A percentile compares a stretch with the other conserved stretches of the same genome.
Conservation (phyloP, 1,139 yeast species). For the Tardiomyces depauwii region DNA sequence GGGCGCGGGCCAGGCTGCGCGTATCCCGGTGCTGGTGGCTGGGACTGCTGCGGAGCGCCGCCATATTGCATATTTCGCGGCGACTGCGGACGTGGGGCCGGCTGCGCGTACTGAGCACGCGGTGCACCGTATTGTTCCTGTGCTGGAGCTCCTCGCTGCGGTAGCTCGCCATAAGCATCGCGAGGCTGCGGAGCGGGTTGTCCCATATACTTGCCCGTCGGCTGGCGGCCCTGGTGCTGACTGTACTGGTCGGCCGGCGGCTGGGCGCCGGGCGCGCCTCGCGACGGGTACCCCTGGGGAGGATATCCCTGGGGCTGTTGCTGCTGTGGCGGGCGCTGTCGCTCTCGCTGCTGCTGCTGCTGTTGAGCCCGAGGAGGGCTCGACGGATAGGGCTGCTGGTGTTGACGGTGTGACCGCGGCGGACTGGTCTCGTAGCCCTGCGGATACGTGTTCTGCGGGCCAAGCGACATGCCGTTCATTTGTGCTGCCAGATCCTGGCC, state of each 20-base stretch:
- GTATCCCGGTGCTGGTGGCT: too few relatives aligned
- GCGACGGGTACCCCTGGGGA: too few relatives aligned
- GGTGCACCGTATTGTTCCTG: neutral
- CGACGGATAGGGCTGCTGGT: neutral
- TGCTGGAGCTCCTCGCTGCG: too few relatives aligned
- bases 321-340: neutral
- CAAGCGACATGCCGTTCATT: neutral
- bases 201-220: too few relatives aligned
- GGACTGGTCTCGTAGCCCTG: too few relatives aligned
- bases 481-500: neutral
- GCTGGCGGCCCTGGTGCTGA: too few relatives aligned
- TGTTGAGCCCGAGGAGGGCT: conserved; percentile 1
- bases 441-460: neutral
- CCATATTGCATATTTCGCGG: neutral
- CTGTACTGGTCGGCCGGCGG: too few relatives aligned
- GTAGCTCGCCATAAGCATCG: too few relatives aligned
- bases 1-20: too few relatives aligned
- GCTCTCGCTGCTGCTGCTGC: neutral
- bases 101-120: neutral
- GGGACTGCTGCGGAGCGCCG: neutral
- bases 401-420: too few relatives aligned
- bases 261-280: too few relatives aligned
- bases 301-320: neutral
- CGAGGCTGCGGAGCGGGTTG: too few relatives aligned
- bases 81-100: neutral